Conservation (phyloP, 176 grass and related monocot genomes). For the Raddia guianensis region DNA sequence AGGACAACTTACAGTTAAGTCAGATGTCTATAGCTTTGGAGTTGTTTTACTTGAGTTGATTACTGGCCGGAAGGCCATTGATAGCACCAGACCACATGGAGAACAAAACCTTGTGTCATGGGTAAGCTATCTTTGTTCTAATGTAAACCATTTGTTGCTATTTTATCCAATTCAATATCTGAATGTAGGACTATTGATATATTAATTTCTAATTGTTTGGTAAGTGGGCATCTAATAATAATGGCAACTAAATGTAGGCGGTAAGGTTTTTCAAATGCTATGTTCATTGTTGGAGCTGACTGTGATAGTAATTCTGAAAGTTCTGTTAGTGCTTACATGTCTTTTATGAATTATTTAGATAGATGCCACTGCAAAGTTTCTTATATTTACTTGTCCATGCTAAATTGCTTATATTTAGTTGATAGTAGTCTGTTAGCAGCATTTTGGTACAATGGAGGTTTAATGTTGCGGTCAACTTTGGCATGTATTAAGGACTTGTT, state of each 20-base stretch:
- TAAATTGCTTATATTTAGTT: conserved; percentile 21
- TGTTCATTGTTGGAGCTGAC: conserved; percentile 7
- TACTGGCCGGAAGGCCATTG: conserved; percentile 81
- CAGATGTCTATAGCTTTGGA: conserved; percentile 89
- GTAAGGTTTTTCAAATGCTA: not conserved
- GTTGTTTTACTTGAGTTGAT: conserved; percentile 93
- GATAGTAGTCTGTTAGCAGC: too few species aligned
- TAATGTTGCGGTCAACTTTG: too few species aligned
- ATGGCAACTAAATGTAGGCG: conserved; percentile 8
- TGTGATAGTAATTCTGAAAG: conserved; percentile 16
- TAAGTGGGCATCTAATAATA: conserved; percentile 18
- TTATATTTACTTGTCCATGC: not conserved
- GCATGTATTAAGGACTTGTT: too few species aligned
- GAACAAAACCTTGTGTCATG: conserved; percentile 94
- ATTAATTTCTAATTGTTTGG: conserved; percentile 15
- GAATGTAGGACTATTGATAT: not conserved
- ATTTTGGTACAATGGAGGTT: too few species aligned
- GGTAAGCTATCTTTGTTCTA: conserved; percentile 56
- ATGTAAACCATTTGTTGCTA: conserved; percentile 2
- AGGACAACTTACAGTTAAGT: conserved; percentile 80
- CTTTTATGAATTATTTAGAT: not conserved
- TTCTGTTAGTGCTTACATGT: not conserved
- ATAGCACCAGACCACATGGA: conserved; percentile 48
- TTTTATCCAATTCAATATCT: not conserved
- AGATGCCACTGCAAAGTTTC: too few species aligned